These are phyloP conservation scores for Knoxdaviesia proteae DNA, from an alignment of 2,329 filamentous ascomycete species.

Conservation along the genomic window DNA sequence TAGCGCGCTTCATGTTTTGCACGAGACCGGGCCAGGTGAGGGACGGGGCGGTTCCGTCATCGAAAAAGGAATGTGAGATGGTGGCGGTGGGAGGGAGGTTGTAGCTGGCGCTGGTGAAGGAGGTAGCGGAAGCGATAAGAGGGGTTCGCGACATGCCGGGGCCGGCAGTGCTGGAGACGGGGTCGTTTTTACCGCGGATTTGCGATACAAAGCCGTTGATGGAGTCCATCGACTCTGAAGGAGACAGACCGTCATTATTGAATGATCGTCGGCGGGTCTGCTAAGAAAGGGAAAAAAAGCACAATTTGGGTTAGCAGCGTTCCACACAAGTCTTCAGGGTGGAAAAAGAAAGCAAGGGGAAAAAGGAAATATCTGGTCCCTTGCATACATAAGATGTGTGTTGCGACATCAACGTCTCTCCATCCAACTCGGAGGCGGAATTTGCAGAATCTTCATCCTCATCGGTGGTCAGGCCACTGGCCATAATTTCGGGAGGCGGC, in stretches of 20 bases:
- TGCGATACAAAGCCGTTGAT: conserved; percentile 49
- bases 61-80: conserved; percentile 70
- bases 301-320: too few relatives aligned
- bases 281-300: conserved; percentile 11
- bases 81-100: conserved; percentile 35
- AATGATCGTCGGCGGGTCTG: conserved; percentile 45
- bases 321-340: neutral
- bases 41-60: conserved; percentile 61
- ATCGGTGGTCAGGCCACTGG: conserved; percentile 57
- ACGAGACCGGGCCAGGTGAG: conserved; percentile 80
- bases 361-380: neutral
- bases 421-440: conserved; percentile 5
- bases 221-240: conserved; percentile 80
- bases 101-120: conserved; percentile 38
- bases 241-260: conserved; percentile 48
- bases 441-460: conserved; percentile 67
- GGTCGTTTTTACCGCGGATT: conserved; percentile 35
- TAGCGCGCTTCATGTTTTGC: conserved; percentile 76
- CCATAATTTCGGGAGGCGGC: conserved; percentile 79
- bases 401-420: conserved; percentile 1
- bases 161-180: conserved; percentile 24
- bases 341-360: conserved; percentile 11
- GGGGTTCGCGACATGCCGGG: conserved; percentile 16
- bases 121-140: conserved; percentile 36
- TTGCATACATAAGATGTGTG: neutral